phyloP scores from a whole-genome alignment of 495 filamentous ascomycete genomes.

The Parachaetomium inaequale region DNA sequence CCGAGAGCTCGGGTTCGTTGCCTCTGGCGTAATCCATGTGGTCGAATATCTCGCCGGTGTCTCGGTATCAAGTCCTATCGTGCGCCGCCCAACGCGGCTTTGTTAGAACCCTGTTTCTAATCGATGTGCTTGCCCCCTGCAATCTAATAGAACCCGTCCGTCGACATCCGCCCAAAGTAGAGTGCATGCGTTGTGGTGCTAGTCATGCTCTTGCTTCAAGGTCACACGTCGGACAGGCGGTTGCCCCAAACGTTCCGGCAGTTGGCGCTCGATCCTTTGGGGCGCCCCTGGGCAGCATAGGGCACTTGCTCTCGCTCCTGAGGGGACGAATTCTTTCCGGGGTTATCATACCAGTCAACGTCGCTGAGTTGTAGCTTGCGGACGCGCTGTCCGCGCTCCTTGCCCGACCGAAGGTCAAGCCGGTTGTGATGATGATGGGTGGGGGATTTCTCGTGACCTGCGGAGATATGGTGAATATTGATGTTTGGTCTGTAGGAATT shows the following conservation, averaged over 20 bases:
- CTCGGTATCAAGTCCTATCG: conserved; percentile 23
- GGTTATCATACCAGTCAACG: conserved; percentile 81
- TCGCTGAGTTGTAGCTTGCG: conserved; percentile 93
- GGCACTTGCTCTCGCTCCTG: conserved; percentile 1
- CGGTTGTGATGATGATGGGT: conserved; percentile 48
- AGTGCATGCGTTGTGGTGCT: conserved; percentile 8
- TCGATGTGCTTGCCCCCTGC: not conserved
- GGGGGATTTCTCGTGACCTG: conserved; percentile 48
- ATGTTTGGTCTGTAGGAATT: conserved; percentile 34
- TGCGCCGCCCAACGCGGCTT: not conserved
- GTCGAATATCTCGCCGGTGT: conserved; percentile 2
- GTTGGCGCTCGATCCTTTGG: not conserved
- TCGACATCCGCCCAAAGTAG: not conserved
- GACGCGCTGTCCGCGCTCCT: conserved; percentile 76
- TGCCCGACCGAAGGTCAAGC: conserved; percentile 62
- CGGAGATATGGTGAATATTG: conserved; percentile 44
- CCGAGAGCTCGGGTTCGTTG: not conserved
- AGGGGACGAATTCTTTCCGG: not conserved
- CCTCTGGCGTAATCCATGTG: not conserved
- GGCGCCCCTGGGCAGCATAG: not conserved
- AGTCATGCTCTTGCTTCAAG: conserved; percentile 10
- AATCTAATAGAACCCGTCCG: not conserved
- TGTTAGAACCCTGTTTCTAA: conserved; percentile 15
- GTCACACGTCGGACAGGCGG: not conserved
- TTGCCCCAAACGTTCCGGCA: not conserved